Base-by-base conservation (phyloP, 768 basidiomycete species). In the Russula dissimulans region DNA sequence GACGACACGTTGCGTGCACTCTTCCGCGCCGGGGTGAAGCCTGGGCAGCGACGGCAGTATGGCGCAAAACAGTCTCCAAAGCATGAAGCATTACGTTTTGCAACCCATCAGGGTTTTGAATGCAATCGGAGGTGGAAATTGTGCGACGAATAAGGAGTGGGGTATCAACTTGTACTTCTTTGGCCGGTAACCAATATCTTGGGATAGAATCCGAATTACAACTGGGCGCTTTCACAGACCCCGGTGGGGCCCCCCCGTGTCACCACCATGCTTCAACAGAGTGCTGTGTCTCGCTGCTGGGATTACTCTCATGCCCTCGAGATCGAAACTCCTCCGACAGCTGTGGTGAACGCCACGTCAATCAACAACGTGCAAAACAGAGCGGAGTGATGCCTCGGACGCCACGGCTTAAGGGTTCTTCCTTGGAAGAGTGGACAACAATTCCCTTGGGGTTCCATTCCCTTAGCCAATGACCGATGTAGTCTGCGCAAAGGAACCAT, bases 11-110 rank as follows among this genome's bases (percentile, higher is more conserved):
- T 62, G 61, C 44, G 11, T 53, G 39, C 18, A 57, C 9, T 39
- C 53, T 54, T 43, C 51, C 51, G 61, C 32, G 41, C 45, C n/a
- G 52, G 38, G n/a, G 47, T 51, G 32, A 57, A 61, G 39, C 45
- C 18, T 52, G 39, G 60, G 60, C 60, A 47, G 32, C 55, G 44
- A 57, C 60, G 56, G 51, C 36, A 11, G 34, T 54, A 57, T 54
- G 45, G 61, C 56, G 56, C 56, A 53, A 57, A 51, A 62, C 56
- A 26, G 45, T 57, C 51, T 62, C 52, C 51, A 53, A 36, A 62
- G 61, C 61, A 62, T 52, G 55, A 62, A 52, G 61, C 61, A 62
- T 62, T 62, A 62, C 61, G 61, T 62, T 61, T 61, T 62, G 50
- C 51, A 48, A 57, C 52, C 45, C 56, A 56, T 54, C 51, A 31